Evolutionary conservation across 2,329 filamentous ascomycete genomes (phyloP).

Genomic region (Sporothrix protearum): DNA sequence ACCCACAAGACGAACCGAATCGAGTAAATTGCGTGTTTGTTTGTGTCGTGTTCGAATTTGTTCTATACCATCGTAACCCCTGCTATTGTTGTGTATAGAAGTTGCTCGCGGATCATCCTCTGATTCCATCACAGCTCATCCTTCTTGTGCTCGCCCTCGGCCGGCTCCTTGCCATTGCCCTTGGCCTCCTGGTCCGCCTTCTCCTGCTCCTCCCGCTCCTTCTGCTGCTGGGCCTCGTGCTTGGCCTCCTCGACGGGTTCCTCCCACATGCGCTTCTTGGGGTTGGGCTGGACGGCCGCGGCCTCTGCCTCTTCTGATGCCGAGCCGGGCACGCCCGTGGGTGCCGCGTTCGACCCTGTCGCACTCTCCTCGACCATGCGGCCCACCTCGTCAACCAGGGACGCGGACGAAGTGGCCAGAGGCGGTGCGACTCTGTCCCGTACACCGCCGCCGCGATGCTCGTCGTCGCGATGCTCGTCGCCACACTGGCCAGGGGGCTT

Average conservation of each 20-base stretch:
- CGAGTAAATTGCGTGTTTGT: too few species aligned
- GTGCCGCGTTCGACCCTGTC: constrained; percentile 14
- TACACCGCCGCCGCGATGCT: constrained; percentile 21
- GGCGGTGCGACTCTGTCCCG: constrained; percentile 18
- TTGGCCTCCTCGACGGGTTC: constrained; percentile 36
- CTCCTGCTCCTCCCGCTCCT: constrained; percentile 2
- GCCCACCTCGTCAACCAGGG: constrained; percentile 52
- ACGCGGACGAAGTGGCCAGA: constrained; percentile 21
- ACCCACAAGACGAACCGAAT: too few species aligned
- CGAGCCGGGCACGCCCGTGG: constrained; percentile 19
- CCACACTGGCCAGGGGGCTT: background rate
- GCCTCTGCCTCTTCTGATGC: constrained; percentile 36
- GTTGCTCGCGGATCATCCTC: background rate
- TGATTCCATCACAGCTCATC: constrained; percentile 6
- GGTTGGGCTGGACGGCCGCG: constrained; percentile 43
- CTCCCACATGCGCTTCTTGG: constrained; percentile 62
- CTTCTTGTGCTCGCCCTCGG: background rate
- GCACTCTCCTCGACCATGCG: constrained; percentile 46
- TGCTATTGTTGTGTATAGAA: background rate
- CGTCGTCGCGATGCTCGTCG: constrained; percentile 29
- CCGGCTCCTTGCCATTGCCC: constrained; percentile 4
- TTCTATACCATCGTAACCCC: background rate
- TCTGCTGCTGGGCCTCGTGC: constrained; percentile 23
- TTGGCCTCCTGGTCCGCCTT: constrained; percentile 6
- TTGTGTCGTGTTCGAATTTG: background rate